Base-by-base conservation (phyloP, 2,329 filamentous ascomycete genomes). In the Fusarium sp. region DNA sequence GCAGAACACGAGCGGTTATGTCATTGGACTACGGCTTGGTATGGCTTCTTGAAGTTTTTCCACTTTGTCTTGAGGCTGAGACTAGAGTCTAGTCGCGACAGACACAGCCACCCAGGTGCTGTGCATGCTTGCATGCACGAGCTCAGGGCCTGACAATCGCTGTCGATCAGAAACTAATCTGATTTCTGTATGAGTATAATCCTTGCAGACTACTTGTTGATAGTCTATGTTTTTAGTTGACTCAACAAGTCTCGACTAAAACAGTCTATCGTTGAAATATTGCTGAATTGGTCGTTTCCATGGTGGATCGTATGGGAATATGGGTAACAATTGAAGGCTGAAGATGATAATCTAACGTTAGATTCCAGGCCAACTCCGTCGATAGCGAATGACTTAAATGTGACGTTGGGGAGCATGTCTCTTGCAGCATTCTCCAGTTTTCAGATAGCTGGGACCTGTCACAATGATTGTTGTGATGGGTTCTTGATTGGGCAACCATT, bases 41-140 rank as follows among this genome's bases (percentile, higher is more conserved):
- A 22, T 30, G 43, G 48, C 55, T 63, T 59, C 39, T 45, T 50
- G 32, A 19, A 56, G 62, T 63, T 73, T 71, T 71, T 73, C 70
- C 66, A 73, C 70, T 73, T 73, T 48, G 27, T 50, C 55, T 61
- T 70, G 70, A 67, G 71, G 71, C 71, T 73, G 71, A 73, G 68
- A 62, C 58, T 49, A 44, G 58, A 58, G 53, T 70, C 58, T 49
- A 46, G 53, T 70, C 52, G 61, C 61, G 55, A 44, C 51, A 46
- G 55, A 52, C 71, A 71, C 56, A 71, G 60, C 57, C 61, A 62
- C 57, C 60, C 52, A n/a, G 33, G 27, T 55, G 48, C 56, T 53
- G 48, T 54, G 55, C 57, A 62, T 66, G 40, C 61, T 56, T 61
- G 48, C 56, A 65, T 45, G 48, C 43, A 37, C 17, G 49, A 57